Conservation (phyloP, 352 stramenopile genomes). For the Phytopythium litorale region DNA sequence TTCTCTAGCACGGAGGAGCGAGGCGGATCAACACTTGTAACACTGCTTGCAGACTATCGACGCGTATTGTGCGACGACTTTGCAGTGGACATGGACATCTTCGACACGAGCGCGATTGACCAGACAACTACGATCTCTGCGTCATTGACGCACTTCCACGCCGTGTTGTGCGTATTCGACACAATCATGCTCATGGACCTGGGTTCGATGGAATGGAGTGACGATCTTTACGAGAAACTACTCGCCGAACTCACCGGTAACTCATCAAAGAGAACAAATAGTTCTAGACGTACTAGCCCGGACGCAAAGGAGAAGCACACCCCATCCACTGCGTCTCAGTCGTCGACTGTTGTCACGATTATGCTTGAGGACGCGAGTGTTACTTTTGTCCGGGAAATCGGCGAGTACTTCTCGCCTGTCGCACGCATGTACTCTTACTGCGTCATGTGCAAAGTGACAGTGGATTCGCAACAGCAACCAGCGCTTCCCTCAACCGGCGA, state of each 20-base stretch:
- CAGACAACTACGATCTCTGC: slow-evolving; percentile 42
- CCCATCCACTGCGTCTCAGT: slow-evolving; percentile 14
- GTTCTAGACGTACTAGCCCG: slow-evolving; percentile 2
- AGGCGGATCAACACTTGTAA: neutral
- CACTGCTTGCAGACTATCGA: slow-evolving; percentile 27
- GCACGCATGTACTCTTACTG: slow-evolving; percentile 60
- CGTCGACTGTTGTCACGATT: slow-evolving; percentile 35
- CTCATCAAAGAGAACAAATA: slow-evolving; percentile 3
- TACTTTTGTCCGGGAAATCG: slow-evolving; percentile 71
- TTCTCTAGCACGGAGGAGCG: neutral
- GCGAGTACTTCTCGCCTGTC: slow-evolving; percentile 68
- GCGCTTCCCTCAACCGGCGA: neutral
- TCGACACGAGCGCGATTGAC: slow-evolving; percentile 44
- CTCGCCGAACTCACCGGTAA: slow-evolving; percentile 6
- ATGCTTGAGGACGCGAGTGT: slow-evolving; percentile 64
- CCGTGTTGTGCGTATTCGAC: slow-evolving; percentile 60
- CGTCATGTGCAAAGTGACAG: slow-evolving; percentile 57
- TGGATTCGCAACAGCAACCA: slow-evolving; percentile 18
- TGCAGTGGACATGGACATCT: slow-evolving; percentile 57
- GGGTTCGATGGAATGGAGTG: slow-evolving; percentile 8
- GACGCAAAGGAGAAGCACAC: slow-evolving; percentile 8
- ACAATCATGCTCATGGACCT: slow-evolving; percentile 31
- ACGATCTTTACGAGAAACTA: slow-evolving; percentile 8
- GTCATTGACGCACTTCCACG: slow-evolving; percentile 67
- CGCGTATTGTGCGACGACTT: slow-evolving; percentile 75